Evolutionary conservation across 176 grass and related monocot species (phyloP), one percentile per base, ranked within the genome.

Genomic region (Bonia amplexicaulis): DNA sequence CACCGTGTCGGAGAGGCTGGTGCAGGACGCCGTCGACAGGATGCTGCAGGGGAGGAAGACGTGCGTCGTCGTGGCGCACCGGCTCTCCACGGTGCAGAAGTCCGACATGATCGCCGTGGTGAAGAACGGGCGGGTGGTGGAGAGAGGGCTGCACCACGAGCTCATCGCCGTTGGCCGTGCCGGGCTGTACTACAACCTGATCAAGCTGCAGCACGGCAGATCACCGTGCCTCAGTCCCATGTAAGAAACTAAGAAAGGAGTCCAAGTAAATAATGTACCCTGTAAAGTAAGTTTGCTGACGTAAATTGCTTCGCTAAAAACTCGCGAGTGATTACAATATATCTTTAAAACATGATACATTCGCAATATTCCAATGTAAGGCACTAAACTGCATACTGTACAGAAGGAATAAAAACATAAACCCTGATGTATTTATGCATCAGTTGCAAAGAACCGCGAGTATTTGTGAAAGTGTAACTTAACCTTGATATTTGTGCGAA

Each of bases 21-120:
- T 90, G 44, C 92, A 93, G 82, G 88, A 88, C 44, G 82, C 82
- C 29, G 22, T 93, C 2, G 82, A 93, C 79, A 27, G 70, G 88
- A 85, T 93, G 86, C 51, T 93, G 86, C 76, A 52, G 57, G 82
- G 88, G 73, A 37, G 67, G 64, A 93, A 75, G 83, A 91, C 92
- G 2, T 86, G 86, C 47, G 85, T 93, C 11, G 80, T 93, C 20
- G 86, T 93, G 46, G 88, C 88, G n/a, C 88, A 93, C 74, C 80
- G 83, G 53, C 86, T 93, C 25, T 84, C 79, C 45, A 93, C 86
- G 12, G 77, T 93, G 23, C 69, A 88, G 49, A 84, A 84, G 63
- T 75, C 69, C 0, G 88, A 90, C 79, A 12, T 39, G 74, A 88
- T 93, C 22, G 86, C 92, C 2, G 82, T 90, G 47, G 79, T 91